phyloP scores from a whole-genome alignment of 306 rosid genomes.

The Prunus armeniaca region DNA sequence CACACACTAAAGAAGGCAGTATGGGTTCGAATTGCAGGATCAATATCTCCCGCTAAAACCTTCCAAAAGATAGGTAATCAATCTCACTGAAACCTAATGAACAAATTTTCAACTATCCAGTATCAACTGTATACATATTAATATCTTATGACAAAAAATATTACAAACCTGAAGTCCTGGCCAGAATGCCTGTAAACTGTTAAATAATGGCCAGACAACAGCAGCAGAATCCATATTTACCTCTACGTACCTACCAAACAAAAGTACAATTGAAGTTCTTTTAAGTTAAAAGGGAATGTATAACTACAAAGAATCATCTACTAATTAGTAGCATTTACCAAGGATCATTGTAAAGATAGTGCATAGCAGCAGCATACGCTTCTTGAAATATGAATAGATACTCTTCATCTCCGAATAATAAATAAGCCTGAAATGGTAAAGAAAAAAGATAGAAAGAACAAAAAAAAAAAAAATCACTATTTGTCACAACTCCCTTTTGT shows the following conservation, averaged over 20 bases:
- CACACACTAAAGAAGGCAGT: conserved; percentile 94
- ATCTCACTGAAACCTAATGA: conserved; percentile 21
- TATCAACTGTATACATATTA: conserved; percentile 16
- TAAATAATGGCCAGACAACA: conserved; percentile 93
- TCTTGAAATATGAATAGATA: conserved; percentile 92
- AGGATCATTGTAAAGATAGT: conserved; percentile 83
- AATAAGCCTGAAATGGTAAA: conserved; percentile 71
- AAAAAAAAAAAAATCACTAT: not conserved
- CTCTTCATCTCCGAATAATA: conserved; percentile 94
- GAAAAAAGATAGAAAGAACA: not conserved
- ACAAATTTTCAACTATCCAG: conserved; percentile 14
- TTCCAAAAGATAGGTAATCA: conserved; percentile 41
- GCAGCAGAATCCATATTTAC: conserved; percentile 98
- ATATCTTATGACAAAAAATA: conserved; percentile 8
- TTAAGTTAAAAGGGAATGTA: conserved; percentile 17
- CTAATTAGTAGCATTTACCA: conserved; percentile 67
- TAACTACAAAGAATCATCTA: conserved; percentile 31
- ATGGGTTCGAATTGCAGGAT: conserved; percentile 94
- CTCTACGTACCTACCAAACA: conserved; percentile 79
- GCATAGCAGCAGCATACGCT: conserved; percentile 98
- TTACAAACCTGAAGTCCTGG: conserved; percentile 95
- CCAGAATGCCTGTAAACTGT: conserved; percentile 99
- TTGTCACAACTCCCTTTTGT: not conserved
- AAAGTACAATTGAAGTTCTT: conserved; percentile 15
- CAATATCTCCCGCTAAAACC: conserved; percentile 97